Conservation (phyloP, 371 early-diverging fungal species). For the Mortierella sp. region DNA sequence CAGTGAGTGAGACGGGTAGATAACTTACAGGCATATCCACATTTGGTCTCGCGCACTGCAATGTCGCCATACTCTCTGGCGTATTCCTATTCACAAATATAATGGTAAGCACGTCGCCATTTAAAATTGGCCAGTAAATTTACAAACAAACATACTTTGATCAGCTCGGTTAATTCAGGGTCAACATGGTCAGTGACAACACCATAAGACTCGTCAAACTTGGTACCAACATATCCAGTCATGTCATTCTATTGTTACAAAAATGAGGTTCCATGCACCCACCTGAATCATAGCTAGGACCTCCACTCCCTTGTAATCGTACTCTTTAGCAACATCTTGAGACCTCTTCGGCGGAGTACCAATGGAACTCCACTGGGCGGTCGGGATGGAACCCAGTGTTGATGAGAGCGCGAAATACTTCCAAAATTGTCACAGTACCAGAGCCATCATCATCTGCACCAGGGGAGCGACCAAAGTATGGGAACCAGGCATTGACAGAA, state of each 20-base stretch:
- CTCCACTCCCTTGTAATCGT: conserved; percentile 66
- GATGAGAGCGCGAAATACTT: conserved; percentile 85
- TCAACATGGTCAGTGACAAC: conserved; percentile 88
- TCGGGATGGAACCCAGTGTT: conserved; percentile 79
- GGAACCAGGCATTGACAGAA: conserved; percentile 89
- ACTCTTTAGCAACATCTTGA: conserved; percentile 85
- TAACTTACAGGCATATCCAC: conserved; percentile 75
- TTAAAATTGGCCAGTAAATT: neutral
- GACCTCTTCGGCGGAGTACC: conserved; percentile 94
- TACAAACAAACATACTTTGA: conserved; percentile 38
- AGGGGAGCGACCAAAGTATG: conserved; percentile 62
- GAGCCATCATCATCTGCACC: conserved; percentile 90
- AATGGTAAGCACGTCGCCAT: neutral
- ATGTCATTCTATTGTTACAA: conserved; percentile 69
- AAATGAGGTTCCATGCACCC: neutral
- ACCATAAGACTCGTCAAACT: conserved; percentile 76
- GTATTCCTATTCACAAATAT: conserved; percentile 21
- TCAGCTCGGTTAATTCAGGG: conserved; percentile 74
- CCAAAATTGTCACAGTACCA: conserved; percentile 90
- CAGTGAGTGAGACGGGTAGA: neutral
- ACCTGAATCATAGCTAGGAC: conserved; percentile 85
- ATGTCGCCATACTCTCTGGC: conserved; percentile 63
- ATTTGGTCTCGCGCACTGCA: conserved; percentile 69
- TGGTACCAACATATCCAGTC: conserved; percentile 85
- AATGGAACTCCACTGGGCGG: conserved; percentile 95